A percentile compares a stretch with the other conserved stretches of the same genome.
These are phyloP conservation scores for Paracoccidioides lutzii DNA, from an alignment of 2,329 filamentous ascomycete species.

Conservation along the genomic window DNA sequence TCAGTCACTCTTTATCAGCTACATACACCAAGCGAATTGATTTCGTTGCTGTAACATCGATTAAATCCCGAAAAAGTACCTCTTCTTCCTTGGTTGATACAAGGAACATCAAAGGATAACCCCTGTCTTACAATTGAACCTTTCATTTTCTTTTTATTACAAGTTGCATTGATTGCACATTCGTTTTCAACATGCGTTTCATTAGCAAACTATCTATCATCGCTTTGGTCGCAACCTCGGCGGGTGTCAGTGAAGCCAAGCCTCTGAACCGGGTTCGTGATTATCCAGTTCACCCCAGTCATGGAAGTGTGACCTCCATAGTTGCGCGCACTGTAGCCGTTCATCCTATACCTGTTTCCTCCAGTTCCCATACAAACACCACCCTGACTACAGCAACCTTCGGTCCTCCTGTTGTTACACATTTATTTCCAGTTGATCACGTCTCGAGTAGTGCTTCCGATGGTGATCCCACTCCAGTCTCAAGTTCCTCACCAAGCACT, in stretches of 20 bases:
- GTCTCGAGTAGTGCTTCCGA: too few relatives aligned
- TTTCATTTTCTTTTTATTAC: neutral
- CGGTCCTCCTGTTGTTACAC: too few relatives aligned
- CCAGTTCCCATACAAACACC: neutral
- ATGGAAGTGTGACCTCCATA: too few relatives aligned
- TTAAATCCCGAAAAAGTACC: conserved; percentile 5
- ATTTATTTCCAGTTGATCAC: too few relatives aligned
- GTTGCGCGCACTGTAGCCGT: neutral
- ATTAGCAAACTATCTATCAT: conserved; percentile 22
- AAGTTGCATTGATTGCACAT: conserved; percentile 16
- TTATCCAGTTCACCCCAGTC: neutral
- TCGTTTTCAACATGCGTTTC: conserved; percentile 24
- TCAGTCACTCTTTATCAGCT: conserved; percentile 9
- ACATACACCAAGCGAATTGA: conserved; percentile 22
- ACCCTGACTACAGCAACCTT: neutral
- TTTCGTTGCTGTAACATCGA: conserved; percentile 16
- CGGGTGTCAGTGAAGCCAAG: conserved; percentile 23
- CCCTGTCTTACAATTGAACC: conserved; percentile 2
- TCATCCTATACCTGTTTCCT: neutral
- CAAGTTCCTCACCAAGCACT: neutral
- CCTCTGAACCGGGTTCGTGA: conserved; percentile 12
- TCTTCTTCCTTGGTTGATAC: conserved; percentile 7
- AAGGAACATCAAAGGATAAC: conserved; percentile 5
- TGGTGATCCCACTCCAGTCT: too few relatives aligned
- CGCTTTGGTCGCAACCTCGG: conserved; percentile 24